Evolutionary conservation across 163 green algal genomes (phyloP).

Genomic region (Chlorella variabilis): DNA sequence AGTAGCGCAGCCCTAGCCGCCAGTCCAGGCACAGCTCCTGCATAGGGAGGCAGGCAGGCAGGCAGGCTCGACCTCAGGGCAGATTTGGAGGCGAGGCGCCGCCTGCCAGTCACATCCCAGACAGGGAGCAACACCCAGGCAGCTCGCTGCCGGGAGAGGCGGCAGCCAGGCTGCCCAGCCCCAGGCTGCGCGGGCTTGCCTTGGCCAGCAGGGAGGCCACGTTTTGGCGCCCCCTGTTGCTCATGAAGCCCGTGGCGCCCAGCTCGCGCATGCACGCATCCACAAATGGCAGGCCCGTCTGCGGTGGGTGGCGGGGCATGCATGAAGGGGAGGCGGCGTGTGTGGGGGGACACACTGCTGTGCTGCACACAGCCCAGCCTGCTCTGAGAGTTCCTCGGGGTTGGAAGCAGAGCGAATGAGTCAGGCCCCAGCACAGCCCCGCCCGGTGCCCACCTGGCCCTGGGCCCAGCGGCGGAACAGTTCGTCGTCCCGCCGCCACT

Average conservation of each 20-base stretch:
- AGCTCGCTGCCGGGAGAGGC: no score
- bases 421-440: no score
- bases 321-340: neutral
- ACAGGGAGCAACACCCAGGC: no score
- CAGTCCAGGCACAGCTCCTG: slow-evolving; percentile 93
- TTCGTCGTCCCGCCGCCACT: slow-evolving; percentile 27
- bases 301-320: neutral
- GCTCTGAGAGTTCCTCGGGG: no score
- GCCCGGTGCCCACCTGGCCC: slow-evolving; percentile 49
- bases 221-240: slow-evolving; percentile 95
- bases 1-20: slow-evolving; percentile 78
- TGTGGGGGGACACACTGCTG: neutral
- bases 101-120: no score
- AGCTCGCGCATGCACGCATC: slow-evolving; percentile 98
- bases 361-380: no score
- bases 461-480: slow-evolving; percentile 66
- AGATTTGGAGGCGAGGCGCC: no score
- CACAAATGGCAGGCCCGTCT: slow-evolving; percentile 91
- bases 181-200: neutral
- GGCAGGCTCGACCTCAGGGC: neutral
- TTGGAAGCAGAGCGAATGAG: no score
- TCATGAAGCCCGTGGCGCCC: slow-evolving; percentile 89
- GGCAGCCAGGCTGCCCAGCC: neutral
- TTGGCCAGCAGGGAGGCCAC: slow-evolving; percentile 85
- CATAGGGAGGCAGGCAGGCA: neutral